Evolutionary conservation across 257 asterid genomes (phyloP).

Genomic region (Plectranthus barbatus): DNA sequence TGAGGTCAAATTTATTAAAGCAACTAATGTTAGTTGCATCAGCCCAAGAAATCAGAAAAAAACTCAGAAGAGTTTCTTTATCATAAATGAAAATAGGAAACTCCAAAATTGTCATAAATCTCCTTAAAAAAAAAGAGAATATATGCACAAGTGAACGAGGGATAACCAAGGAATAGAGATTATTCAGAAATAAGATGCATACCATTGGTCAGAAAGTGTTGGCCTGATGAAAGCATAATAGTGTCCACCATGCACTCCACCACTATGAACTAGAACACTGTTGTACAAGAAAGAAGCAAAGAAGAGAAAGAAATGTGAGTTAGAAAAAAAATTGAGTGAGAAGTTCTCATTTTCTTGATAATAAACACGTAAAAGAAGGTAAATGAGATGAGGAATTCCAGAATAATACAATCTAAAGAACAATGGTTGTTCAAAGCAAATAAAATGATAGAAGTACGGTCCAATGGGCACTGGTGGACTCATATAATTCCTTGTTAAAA

Average conservation of each 20-base stretch:
- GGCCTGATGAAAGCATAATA: constrained; percentile 99
- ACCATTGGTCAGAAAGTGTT: constrained; percentile 88
- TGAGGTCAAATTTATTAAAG: neutral
- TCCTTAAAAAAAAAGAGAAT: neutral
- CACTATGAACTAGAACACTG: constrained; percentile 98
- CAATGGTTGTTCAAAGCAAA: constrained; percentile 5
- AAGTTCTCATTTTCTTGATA: neutral
- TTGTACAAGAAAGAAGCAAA: constrained; percentile 12
- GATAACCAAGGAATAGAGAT: neutral
- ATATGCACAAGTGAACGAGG: neutral
- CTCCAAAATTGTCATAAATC: neutral
- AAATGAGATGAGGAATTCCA: neutral
- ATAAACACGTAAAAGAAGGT: neutral
- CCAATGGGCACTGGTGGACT: neutral
- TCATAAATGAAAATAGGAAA: neutral
- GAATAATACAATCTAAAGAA: neutral
- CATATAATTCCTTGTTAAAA: neutral
- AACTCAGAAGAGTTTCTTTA: neutral
- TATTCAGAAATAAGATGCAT: constrained; percentile 20
- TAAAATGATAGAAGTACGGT: neutral
- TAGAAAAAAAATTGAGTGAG: neutral
- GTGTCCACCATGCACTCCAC: constrained; percentile 98
- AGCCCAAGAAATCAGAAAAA: neutral
- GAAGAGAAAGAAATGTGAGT: neutral
- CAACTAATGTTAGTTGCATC: neutral